Conservation (phyloP, 2,329 filamentous ascomycete genomes). For the Magnaporthiopsis incrustans region DNA sequence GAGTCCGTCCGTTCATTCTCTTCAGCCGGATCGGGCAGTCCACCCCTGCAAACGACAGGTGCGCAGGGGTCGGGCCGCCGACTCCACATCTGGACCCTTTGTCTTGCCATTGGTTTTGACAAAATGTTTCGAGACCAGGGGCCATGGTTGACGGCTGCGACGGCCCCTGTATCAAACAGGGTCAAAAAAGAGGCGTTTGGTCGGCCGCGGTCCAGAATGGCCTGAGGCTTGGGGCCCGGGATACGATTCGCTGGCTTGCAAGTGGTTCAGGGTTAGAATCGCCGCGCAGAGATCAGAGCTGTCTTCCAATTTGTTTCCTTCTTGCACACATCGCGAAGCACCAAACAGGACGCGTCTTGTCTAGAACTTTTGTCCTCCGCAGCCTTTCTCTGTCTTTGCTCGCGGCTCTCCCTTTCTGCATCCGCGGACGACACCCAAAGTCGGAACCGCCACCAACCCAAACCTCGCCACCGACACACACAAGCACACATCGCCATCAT, state of each 20-base stretch:
- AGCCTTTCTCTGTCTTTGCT: too few relatives aligned
- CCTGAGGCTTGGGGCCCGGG: neutral
- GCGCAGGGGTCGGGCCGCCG: too few relatives aligned
- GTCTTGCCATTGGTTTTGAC: neutral
- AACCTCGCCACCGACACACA: neutral
- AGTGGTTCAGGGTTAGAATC: neutral
- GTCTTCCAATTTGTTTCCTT: too few relatives aligned
- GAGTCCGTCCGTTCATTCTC: too few relatives aligned
- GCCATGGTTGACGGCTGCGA: constrained; percentile 17
- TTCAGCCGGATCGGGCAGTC: too few relatives aligned
- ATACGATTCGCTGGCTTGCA: too few relatives aligned
- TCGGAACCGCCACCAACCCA: neutral
- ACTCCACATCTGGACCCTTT: neutral
- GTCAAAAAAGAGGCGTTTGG: neutral
- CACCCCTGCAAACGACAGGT: neutral
- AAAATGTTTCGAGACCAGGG: constrained; percentile 8
- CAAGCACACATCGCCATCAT: constrained; percentile 26
- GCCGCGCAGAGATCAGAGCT: neutral
- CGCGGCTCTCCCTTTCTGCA: too few relatives aligned
- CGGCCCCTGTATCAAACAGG: constrained; percentile 20
- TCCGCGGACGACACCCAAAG: too few relatives aligned
- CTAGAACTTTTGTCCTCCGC: too few relatives aligned
- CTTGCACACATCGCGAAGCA: too few relatives aligned
- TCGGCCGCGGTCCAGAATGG: neutral
- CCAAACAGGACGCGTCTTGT: too few relatives aligned